Percentiles rank a stretch among this genome's conserved stretches.
Conservation (phyloP, 345 rosid species). For the Stellera chamaejasme region DNA sequence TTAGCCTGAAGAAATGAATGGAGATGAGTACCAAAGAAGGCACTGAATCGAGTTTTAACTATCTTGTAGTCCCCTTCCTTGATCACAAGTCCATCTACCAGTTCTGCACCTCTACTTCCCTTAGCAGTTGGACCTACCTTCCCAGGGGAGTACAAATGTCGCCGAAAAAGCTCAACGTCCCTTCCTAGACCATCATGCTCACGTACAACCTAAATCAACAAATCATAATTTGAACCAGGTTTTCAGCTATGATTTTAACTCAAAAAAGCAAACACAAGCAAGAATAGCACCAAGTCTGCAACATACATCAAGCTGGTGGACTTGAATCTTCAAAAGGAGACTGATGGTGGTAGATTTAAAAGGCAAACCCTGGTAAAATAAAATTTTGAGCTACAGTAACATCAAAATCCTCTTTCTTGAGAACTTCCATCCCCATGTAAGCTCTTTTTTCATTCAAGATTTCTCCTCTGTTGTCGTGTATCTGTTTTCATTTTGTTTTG, state of each 20-base stretch:
- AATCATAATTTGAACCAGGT: neutral
- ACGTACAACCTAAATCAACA: conserved; percentile 51
- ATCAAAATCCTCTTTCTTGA: no score
- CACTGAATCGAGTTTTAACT: conserved; percentile 85
- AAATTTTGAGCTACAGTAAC: no score
- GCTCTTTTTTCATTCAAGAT: no score
- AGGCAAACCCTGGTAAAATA: no score
- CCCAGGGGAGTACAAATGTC: conserved; percentile 42
- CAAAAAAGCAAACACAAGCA: no score
- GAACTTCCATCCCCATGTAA: no score
- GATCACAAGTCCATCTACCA: conserved; percentile 65
- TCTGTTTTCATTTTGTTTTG: no score
- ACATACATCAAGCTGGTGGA: no score
- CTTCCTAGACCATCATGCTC: conserved; percentile 75
- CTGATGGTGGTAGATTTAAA: no score
- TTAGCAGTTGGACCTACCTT: conserved; percentile 51
- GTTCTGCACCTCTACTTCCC: conserved; percentile 54
- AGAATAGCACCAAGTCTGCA: no score
- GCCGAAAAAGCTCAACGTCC: conserved; percentile 73
- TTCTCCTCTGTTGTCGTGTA: no score
- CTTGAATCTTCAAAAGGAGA: neutral
- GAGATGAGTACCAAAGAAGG: conserved; percentile 70
- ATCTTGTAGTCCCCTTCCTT: conserved; percentile 72
- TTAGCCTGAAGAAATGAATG: conserved; percentile 54
- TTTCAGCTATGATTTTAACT: neutral